phyloP scores from a whole-genome alignment of 441 rosid species.

The Adansonia rubrostipa region DNA sequence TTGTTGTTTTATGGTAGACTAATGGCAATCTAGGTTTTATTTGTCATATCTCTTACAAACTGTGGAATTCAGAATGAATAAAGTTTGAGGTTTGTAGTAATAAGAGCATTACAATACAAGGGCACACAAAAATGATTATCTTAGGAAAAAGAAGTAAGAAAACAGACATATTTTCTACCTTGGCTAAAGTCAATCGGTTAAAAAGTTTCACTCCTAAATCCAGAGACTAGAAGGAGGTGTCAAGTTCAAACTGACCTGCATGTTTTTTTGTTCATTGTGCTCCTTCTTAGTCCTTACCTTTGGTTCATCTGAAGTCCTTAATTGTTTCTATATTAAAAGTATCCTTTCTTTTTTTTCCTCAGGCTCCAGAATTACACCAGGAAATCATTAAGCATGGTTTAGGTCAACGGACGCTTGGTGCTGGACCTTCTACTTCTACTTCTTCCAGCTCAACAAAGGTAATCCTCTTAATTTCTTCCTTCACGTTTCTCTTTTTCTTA shows the following conservation, averaged over 20 bases:
- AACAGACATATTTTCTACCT: background rate
- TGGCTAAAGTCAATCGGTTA: background rate
- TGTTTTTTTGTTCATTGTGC: background rate
- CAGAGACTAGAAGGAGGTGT: background rate
- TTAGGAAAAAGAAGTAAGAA: no score
- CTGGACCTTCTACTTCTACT: constrained; percentile 65
- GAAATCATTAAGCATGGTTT: constrained; percentile 65
- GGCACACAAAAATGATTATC: background rate
- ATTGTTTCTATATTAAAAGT: background rate
- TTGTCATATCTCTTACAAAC: background rate
- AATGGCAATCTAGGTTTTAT: background rate
- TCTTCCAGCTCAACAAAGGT: constrained; percentile 63
- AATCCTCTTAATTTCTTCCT: constrained; percentile 17
- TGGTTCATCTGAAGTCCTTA: background rate
- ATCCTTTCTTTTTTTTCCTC: background rate
- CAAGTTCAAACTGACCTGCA: background rate
- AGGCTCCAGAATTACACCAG: constrained; percentile 78
- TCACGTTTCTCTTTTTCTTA: background rate
- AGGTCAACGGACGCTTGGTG: constrained; percentile 51
- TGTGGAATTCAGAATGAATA: background rate
- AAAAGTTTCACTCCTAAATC: background rate
- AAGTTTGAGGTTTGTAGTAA: background rate
- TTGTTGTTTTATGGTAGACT: background rate
- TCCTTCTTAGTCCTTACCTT: background rate
- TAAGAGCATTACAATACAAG: background rate